phyloP scores from a whole-genome alignment of 192 early-diverging fungal genomes.

The Podila epigama region DNA sequence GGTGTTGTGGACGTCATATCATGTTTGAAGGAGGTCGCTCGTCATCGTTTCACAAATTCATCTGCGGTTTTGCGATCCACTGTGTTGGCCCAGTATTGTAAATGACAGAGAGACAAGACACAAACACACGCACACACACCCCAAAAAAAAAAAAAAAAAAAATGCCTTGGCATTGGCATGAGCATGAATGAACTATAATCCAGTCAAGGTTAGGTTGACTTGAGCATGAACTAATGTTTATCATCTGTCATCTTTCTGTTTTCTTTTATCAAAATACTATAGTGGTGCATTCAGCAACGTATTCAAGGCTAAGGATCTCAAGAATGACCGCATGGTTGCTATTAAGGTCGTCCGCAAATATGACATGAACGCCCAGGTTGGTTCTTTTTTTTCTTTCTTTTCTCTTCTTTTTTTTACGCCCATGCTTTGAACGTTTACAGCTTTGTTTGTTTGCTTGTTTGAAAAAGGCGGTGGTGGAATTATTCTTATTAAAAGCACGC shows the following conservation, averaged over 20 bases:
- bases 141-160: too few species aligned
- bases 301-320: slow-evolving; percentile 68
- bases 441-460: not conserved
- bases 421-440: not conserved
- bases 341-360: slow-evolving; percentile 81
- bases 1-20: too few species aligned
- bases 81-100: too few species aligned
- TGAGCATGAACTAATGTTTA: not conserved
- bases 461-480: not conserved
- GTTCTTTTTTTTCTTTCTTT: slow-evolving; percentile 5
- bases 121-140: too few species aligned
- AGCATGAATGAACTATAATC: not conserved
- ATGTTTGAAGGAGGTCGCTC: too few species aligned
- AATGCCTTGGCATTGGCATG: not conserved
- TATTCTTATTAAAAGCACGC: slow-evolving; percentile 1
- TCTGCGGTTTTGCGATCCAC: too few species aligned
- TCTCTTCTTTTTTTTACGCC: not conserved
- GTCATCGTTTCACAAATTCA: too few species aligned
- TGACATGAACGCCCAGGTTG: slow-evolving; percentile 63
- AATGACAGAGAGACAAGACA: too few species aligned
- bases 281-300: slow-evolving; percentile 87
- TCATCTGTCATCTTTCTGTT: not conserved
- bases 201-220: not conserved
- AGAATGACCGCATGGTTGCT: slow-evolving; percentile 71
- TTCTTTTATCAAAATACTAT: not conserved